Evolutionary conservation across 345 rosid genomes (phyloP), one percentile per base, ranked within the genome.

Genomic region (Camelina laxa): DNA sequence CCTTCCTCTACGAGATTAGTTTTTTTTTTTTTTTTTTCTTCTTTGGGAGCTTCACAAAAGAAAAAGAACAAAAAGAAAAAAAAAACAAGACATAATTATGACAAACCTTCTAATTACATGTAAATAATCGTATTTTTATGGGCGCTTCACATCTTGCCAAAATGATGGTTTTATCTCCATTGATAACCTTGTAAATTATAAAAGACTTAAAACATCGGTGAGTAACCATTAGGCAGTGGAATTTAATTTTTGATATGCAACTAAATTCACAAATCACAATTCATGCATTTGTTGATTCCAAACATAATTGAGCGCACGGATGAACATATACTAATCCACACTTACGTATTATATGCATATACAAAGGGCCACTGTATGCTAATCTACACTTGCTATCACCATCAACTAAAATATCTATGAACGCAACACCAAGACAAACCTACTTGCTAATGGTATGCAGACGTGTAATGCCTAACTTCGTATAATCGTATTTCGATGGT

Each of bases 1-100:
- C 58, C 8, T 45, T 45, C 57, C n/a, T 45, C 57, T 27, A 55
- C 66, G 59, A 65, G 77, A 45, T 9, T 22, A 5, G 11, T 56
- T 45, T 6, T 24, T 24, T 24, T 56, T 45, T 6, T 24, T 24
- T 24, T 15, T 6, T 33, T 21, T 42, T 6, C 44, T 12, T 17
- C 27, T 42, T 69, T 2, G 41, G 15, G 24, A 4, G 49, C 19
- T 17, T 67, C 42, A 19, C 21, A 48, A 48, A 16, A 17, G 4
- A 6, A 33, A 7, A 33, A 27, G 31, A 27, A 27, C n/a, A 27
- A 5, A 27, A 27, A 24, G 33, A 11, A 38, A 38, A 10, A 58
- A 58, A 16, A 58, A 39, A 60, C 20, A 7, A 6, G 66, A 20
- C 9, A 19, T 39, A n/a, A n/a, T n/a, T n/a, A n/a, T n/a, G n/a